These are phyloP conservation scores for Parietaria judaica DNA, from an alignment of 306 rosid species.

Conservation along the genomic window DNA sequence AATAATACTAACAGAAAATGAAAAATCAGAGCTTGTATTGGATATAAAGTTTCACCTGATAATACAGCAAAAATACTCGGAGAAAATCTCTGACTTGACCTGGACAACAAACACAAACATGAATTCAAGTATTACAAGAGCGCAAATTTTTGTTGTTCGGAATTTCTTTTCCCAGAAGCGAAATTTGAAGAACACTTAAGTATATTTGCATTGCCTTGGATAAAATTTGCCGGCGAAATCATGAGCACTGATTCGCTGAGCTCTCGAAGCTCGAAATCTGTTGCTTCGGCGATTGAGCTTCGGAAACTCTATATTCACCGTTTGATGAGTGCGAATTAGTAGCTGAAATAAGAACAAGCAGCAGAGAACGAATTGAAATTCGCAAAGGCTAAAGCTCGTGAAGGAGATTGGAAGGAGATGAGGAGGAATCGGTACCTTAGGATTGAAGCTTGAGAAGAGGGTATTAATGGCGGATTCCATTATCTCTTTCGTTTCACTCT, in stretches of 20 bases:
- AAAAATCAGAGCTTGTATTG: neutral
- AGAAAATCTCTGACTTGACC: conserved; percentile 29
- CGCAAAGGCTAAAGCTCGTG: neutral
- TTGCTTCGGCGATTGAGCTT: conserved; percentile 10
- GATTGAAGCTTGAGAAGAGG: conserved; percentile 26
- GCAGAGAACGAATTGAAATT: neutral
- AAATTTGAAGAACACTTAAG: neutral
- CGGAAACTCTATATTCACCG: conserved; percentile 22
- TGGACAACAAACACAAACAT: conserved; percentile 22
- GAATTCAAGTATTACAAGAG: neutral
- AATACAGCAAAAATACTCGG: conserved; percentile 32
- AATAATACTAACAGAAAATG: too few species aligned
- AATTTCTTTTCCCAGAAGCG: too few species aligned
- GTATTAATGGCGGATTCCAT: conserved; percentile 40
- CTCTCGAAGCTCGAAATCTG: conserved; percentile 22
- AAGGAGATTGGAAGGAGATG: neutral
- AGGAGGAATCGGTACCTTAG: conserved; percentile 33
- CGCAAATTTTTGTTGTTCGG: neutral
- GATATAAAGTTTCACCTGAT: conserved; percentile 40
- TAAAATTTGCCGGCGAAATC: conserved; percentile 15
- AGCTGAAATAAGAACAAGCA: conserved; percentile 22
- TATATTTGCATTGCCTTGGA: conserved; percentile 22
- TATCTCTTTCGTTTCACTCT: neutral
- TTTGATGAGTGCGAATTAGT: conserved; percentile 18
- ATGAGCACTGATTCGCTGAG: conserved; percentile 16